Conservation (phyloP, 2,329 filamentous ascomycete genomes). For the Clarireedia monteithiana region DNA sequence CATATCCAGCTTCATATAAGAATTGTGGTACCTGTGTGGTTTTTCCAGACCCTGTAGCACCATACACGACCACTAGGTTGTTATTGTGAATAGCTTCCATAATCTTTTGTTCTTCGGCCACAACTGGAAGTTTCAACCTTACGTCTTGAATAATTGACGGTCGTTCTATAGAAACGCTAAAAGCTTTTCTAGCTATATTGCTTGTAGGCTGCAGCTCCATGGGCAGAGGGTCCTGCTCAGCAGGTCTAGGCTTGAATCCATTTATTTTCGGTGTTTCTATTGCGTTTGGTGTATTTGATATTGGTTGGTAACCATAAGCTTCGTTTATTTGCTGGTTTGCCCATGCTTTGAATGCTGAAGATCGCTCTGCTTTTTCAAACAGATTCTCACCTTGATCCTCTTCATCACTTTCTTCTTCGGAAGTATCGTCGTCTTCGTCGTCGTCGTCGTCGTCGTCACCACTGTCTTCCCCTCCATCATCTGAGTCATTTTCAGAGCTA, state of each 20-base stretch:
- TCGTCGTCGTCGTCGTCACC: constrained; percentile 25
- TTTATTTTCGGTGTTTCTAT: constrained; percentile 43
- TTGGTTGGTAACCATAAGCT: constrained; percentile 58
- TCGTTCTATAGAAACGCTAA: constrained; percentile 64
- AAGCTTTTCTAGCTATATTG: constrained; percentile 61
- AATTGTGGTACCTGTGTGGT: constrained; percentile 98
- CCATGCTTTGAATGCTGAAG: constrained; percentile 86
- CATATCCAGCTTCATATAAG: constrained; percentile 88
- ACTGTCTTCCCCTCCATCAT: neutral
- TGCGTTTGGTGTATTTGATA: constrained; percentile 30
- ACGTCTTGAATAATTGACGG: constrained; percentile 67
- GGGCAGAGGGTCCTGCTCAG: constrained; percentile 65
- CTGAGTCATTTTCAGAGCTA: neutral
- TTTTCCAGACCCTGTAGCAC: constrained; percentile 93
- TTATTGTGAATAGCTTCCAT: constrained; percentile 97
- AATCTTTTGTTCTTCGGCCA: constrained; percentile 91
- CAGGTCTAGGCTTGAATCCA: constrained; percentile 58
- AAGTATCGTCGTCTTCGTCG: constrained; percentile 17
- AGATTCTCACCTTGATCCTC: constrained; percentile 28
- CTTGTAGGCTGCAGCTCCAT: constrained; percentile 53
- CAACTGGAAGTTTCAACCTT: constrained; percentile 75
- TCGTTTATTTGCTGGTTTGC: constrained; percentile 80
- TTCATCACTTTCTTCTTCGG: constrained; percentile 18
- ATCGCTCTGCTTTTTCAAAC: constrained; percentile 33
- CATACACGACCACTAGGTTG: constrained; percentile 83